Percentiles rank a stretch among this genome's conserved stretches.
Conservation (phyloP, 2,329 filamentous ascomycete genomes). For the Ophiostoma sp. region DNA sequence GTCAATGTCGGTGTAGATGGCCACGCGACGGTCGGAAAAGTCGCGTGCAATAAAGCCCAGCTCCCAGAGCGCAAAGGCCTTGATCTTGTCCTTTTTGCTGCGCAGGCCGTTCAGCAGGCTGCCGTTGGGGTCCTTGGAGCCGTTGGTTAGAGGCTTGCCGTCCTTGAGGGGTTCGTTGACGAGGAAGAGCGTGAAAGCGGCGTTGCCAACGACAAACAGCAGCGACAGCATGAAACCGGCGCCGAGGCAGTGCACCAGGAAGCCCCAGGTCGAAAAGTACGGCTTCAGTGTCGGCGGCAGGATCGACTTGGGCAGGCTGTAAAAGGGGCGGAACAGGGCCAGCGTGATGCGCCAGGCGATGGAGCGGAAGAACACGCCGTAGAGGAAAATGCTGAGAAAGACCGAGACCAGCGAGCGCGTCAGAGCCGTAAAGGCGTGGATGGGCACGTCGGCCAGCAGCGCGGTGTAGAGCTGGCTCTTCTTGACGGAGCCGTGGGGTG, state of each 20-base stretch:
- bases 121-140: slow-evolving; percentile 86
- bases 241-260: slow-evolving; percentile 51
- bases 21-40: slow-evolving; percentile 68
- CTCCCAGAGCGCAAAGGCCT: slow-evolving; percentile 88
- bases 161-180: slow-evolving; percentile 78
- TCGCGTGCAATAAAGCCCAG: slow-evolving; percentile 71
- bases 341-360: slow-evolving; percentile 65
- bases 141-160: slow-evolving; percentile 72
- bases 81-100: slow-evolving; percentile 72
- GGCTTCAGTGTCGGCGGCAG: slow-evolving; percentile 56
- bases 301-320: slow-evolving; percentile 68
- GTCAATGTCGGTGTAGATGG: slow-evolving; percentile 83
- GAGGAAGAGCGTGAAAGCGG: slow-evolving; percentile 74
- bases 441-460: slow-evolving; percentile 39
- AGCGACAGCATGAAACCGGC: slow-evolving; percentile 63
- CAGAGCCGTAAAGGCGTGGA: slow-evolving; percentile 37
- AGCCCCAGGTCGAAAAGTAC: slow-evolving; percentile 44
- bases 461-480: slow-evolving; percentile 23
- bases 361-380: slow-evolving; percentile 57
- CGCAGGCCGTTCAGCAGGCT: slow-evolving; percentile 79
- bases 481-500: background rate
- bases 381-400: slow-evolving; percentile 50
- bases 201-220: slow-evolving; percentile 72
- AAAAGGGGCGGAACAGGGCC: slow-evolving; percentile 64
- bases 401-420: slow-evolving; percentile 41